phyloP scores from a whole-genome alignment of 257 asterid species.

The Asclepias syriaca region DNA sequence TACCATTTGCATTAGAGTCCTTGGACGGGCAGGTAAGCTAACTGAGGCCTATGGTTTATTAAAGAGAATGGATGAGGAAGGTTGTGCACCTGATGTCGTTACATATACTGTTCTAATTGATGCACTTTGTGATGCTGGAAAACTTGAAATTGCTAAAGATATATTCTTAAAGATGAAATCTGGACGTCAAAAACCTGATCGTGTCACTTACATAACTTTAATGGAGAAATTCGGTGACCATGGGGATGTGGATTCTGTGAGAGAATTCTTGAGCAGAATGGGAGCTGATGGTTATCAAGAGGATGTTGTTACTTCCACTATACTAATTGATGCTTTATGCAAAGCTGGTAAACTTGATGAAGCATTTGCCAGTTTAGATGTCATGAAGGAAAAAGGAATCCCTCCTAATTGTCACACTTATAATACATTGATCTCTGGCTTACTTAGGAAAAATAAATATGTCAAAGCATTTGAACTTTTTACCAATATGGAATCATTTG shows the following conservation, averaged over 20 bases:
- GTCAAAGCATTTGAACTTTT: constrained; percentile 67
- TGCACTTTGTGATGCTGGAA: constrained; percentile 90
- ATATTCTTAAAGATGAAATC: constrained; percentile 70
- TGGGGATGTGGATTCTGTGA: constrained; percentile 65
- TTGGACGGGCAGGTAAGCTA: constrained; percentile 87
- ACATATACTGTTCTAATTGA: constrained; percentile 92
- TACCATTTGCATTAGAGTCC: constrained; percentile 89
- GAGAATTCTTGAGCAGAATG: constrained; percentile 67
- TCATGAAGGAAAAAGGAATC: constrained; percentile 59
- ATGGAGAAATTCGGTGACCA: constrained; percentile 68
- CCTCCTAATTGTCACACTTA: constrained; percentile 81
- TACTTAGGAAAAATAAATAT: constrained; percentile 50
- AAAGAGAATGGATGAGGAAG: constrained; percentile 78
- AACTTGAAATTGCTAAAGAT: constrained; percentile 62
- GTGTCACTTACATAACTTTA: constrained; percentile 85
- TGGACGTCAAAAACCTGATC: constrained; percentile 79
- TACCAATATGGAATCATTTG: constrained; percentile 50
- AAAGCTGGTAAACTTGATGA: constrained; percentile 62
- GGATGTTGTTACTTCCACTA: constrained; percentile 82
- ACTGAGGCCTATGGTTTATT: constrained; percentile 57
- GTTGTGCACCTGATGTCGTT: constrained; percentile 90
- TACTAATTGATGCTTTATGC: constrained; percentile 73
- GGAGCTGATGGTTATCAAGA: constrained; percentile 73
- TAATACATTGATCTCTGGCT: constrained; percentile 84
- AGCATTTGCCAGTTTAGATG: constrained; percentile 59